These are phyloP conservation scores for Linum lewisii DNA, from an alignment of 345 rosid genomes.

Conservation along the genomic window DNA sequence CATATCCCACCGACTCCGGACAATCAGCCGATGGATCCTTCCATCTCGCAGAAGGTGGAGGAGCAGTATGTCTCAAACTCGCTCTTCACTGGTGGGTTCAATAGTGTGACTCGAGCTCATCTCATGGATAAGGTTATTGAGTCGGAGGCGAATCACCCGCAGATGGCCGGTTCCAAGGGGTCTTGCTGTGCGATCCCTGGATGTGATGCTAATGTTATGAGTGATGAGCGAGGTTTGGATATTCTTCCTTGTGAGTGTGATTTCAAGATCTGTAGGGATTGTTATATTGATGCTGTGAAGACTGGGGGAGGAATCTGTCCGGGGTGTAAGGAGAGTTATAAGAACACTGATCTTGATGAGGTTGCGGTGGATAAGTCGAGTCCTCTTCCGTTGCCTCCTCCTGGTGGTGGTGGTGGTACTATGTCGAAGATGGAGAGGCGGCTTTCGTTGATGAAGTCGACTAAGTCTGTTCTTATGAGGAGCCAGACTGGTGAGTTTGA, in stretches of 20 bases:
- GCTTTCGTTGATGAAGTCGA: conserved; percentile 86
- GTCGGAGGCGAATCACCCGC: background rate
- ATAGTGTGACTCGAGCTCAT: too few species aligned
- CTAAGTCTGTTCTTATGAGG: conserved; percentile 44
- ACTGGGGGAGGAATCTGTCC: conserved; percentile 20
- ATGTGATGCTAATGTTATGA: conserved; percentile 1
- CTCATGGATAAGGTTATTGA: background rate
- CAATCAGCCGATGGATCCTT: conserved; percentile 2
- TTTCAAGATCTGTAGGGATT: too few species aligned
- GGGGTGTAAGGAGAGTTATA: conserved; percentile 25
- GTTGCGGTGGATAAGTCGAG: conserved; percentile 7
- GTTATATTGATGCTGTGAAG: conserved; percentile 10
- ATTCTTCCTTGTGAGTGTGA: conserved; percentile 1
- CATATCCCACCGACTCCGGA: background rate
- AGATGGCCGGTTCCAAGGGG: conserved; percentile 3
- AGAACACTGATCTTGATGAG: conserved; percentile 13
- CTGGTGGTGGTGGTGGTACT: conserved; percentile 14
- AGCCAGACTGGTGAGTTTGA: conserved; percentile 16
- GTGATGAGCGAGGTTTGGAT: background rate
- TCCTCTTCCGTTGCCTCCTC: conserved; percentile 11
- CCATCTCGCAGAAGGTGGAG: background rate
- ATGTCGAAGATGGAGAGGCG: conserved; percentile 78
- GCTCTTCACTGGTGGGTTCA: background rate
- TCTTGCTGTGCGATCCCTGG: background rate
- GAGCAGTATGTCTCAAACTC: background rate